Evolutionary conservation across 345 rosid species (phyloP).

Genomic region (Acer saccharum): DNA sequence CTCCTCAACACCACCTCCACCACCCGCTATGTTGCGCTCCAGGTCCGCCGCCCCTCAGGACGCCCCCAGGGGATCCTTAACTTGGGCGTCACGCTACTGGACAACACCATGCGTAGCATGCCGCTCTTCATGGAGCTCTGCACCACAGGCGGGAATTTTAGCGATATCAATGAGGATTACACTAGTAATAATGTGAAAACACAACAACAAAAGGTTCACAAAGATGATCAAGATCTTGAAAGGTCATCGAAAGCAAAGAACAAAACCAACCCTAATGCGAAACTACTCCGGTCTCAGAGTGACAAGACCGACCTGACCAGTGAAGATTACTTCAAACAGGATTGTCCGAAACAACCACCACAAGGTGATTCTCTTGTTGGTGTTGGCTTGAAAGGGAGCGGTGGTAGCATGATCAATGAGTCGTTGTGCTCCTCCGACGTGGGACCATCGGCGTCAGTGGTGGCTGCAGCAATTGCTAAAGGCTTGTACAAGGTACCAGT

Average conservation of each 20-base stretch:
- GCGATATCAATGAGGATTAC: slow-evolving; percentile 10
- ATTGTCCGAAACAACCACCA: neutral
- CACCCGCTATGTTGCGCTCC: slow-evolving; percentile 49
- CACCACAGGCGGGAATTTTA: slow-evolving; percentile 21
- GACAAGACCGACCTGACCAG: slow-evolving; percentile 60
- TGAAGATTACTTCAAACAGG: slow-evolving; percentile 22
- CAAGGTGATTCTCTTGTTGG: slow-evolving; percentile 13
- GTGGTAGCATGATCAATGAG: slow-evolving; percentile 58
- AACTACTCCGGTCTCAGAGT: slow-evolving; percentile 63
- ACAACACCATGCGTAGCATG: slow-evolving; percentile 78
- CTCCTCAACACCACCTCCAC: slow-evolving; percentile 28
- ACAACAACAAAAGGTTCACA: neutral
- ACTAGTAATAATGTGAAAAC: neutral
- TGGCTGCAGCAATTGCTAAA: slow-evolving; percentile 90
- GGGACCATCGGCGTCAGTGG: slow-evolving; percentile 95
- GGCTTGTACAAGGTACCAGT: slow-evolving; percentile 63
- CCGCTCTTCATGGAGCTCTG: slow-evolving; percentile 59
- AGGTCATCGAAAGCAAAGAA: neutral
- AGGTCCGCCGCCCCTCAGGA: slow-evolving; percentile 80
- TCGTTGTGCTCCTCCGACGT: slow-evolving; percentile 62
- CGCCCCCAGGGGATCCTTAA: slow-evolving; percentile 87
- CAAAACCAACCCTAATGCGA: slow-evolving; percentile 12
- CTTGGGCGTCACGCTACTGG: slow-evolving; percentile 69
- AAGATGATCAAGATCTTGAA: slow-evolving; percentile 8
- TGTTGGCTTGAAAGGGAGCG: slow-evolving; percentile 24